These are phyloP conservation scores for Pythium graminicola DNA, from an alignment of 352 stramenopile species.

Conservation along the genomic window DNA sequence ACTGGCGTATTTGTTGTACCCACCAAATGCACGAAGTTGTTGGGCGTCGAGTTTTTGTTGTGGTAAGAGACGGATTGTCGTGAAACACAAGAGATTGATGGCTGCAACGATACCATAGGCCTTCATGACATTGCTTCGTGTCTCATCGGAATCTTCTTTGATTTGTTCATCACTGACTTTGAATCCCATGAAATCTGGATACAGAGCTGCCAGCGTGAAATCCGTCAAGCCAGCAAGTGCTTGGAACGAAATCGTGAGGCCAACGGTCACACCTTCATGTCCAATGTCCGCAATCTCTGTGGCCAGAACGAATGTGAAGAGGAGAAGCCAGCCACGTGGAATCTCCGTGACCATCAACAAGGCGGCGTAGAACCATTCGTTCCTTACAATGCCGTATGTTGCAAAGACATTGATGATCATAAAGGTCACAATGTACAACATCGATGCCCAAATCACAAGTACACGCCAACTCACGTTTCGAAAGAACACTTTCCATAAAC, in stretches of 20 bases:
- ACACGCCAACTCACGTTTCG: slow-evolving; percentile 13
- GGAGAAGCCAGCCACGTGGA: slow-evolving; percentile 34
- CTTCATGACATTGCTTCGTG: slow-evolving; percentile 7
- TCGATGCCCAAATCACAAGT: slow-evolving; percentile 7
- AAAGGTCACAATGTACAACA: slow-evolving; percentile 8
- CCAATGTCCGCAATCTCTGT: slow-evolving; percentile 54
- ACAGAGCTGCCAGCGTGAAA: slow-evolving; percentile 24
- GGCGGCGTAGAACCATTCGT: slow-evolving; percentile 44
- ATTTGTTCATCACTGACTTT: not conserved
- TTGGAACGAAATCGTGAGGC: slow-evolving; percentile 44
- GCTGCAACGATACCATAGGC: not conserved
- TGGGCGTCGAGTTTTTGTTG: slow-evolving; percentile 43
- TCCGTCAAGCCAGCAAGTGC: slow-evolving; percentile 28
- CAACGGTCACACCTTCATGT: slow-evolving; percentile 46
- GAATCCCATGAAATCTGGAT: slow-evolving; percentile 19
- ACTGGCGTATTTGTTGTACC: slow-evolving; percentile 35
- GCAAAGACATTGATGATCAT: slow-evolving; percentile 10
- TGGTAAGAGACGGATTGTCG: slow-evolving; percentile 18
- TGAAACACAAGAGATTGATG: slow-evolving; percentile 3
- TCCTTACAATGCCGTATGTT: slow-evolving; percentile 30
- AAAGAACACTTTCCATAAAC: slow-evolving; percentile 13
- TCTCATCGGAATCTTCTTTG: slow-evolving; percentile 5
- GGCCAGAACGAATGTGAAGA: slow-evolving; percentile 35
- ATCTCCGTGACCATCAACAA: slow-evolving; percentile 29
- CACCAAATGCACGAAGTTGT: slow-evolving; percentile 38